These are phyloP conservation scores for Canna indica DNA, from an alignment of 176 grass and related monocot species.

Conservation along the genomic window DNA sequence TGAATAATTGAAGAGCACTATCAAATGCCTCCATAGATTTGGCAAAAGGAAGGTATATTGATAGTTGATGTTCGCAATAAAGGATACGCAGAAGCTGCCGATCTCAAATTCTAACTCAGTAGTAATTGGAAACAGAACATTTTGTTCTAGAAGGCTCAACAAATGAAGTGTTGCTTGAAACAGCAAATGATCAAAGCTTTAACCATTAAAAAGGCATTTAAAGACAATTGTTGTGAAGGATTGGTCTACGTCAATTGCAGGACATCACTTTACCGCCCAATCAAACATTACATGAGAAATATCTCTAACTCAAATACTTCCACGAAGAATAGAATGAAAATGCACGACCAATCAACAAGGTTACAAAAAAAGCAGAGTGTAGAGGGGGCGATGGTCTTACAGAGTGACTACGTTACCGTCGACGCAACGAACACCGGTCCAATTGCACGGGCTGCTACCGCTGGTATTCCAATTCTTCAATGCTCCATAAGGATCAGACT, in stretches of 20 bases:
- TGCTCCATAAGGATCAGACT: constrained; percentile 54
- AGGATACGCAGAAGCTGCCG: too few species aligned
- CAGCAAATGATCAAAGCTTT: too few species aligned
- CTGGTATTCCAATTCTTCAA: constrained; percentile 64
- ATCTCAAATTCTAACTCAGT: too few species aligned
- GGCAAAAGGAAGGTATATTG: too few species aligned
- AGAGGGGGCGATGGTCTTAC: constrained; percentile 38
- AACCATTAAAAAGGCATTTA: neutral
- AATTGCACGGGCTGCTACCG: constrained; percentile 46
- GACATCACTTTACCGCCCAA: neutral
- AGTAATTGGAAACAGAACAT: too few species aligned
- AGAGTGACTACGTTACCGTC: constrained; percentile 70
- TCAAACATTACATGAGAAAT: neutral
- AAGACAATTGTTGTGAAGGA: neutral
- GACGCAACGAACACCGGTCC: constrained; percentile 57
- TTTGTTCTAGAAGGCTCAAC: too few species aligned
- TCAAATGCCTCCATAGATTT: too few species aligned
- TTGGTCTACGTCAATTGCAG: neutral
- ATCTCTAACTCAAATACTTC: neutral
- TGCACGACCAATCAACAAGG: neutral
- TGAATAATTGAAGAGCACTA: too few species aligned
- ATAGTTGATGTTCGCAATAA: too few species aligned
- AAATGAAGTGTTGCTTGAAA: too few species aligned
- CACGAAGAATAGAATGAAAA: neutral
- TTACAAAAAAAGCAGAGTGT: neutral